phyloP scores from a whole-genome alignment of 2,329 filamentous ascomycete genomes.

The Fusarium drepaniforme region DNA sequence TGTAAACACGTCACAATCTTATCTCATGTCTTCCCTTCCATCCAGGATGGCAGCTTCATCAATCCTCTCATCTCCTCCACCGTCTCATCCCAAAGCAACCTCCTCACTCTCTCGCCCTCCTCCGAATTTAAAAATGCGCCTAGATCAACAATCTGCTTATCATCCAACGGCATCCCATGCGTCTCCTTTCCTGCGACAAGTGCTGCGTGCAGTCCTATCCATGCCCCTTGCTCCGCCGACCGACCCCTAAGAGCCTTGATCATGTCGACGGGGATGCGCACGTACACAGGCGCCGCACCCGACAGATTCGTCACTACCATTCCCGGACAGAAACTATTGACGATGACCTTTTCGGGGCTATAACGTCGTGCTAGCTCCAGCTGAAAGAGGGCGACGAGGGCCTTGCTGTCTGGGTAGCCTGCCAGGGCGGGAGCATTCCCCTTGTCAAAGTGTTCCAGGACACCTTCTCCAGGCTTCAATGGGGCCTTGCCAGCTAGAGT shows the following conservation, averaged over 20 bases:
- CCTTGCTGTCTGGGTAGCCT: conserved; percentile 21
- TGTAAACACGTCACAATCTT: background rate
- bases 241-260: conserved; percentile 15
- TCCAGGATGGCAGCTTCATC: background rate
- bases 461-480: background rate
- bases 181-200: conserved; percentile 22
- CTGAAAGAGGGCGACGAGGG: conserved; percentile 29
- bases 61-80: conserved; percentile 1
- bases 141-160: conserved; percentile 4
- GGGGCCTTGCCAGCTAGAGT: background rate
- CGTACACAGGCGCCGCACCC: conserved; percentile 17
- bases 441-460: conserved; percentile 6
- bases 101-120: background rate
- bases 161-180: conserved; percentile 24
- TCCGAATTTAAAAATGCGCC: background rate
- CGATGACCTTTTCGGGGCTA: background rate
- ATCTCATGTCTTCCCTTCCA: background rate
- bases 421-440: background rate
- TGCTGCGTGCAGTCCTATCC: conserved; percentile 28
- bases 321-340: conserved; percentile 5
- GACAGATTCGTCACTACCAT: conserved; percentile 25
- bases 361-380: conserved; percentile 25
- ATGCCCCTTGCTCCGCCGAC: conserved; percentile 13
- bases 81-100: background rate
- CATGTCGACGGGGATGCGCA: conserved; percentile 17